A percentile compares a stretch with the other conserved stretches of the same genome.
These are phyloP conservation scores for Chlorella sp. DNA, from an alignment of 139 green algal species.

Conservation along the genomic window DNA sequence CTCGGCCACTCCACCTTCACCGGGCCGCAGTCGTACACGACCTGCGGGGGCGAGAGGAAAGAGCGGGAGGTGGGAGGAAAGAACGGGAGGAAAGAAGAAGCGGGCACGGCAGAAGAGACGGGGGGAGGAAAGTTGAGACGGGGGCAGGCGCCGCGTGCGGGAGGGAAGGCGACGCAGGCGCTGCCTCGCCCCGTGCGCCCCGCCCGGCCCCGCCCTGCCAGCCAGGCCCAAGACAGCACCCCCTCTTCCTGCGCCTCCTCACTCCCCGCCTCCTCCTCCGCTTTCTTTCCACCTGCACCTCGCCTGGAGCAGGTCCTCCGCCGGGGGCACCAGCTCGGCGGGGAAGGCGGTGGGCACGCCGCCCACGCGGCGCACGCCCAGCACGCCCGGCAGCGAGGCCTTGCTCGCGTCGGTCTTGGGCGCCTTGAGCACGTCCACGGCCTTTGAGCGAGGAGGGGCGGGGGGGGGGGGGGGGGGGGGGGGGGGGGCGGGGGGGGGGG, in stretches of 20 bases:
- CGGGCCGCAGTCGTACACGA: too few relatives aligned
- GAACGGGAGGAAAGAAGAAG: too few relatives aligned
- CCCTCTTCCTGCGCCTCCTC: too few relatives aligned
- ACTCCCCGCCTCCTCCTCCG: too few relatives aligned
- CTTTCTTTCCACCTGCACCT: conserved; percentile 19
- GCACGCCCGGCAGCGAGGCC: conserved; percentile 72
- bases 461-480: background rate
- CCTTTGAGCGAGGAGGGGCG: background rate
- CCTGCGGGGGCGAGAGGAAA: too few relatives aligned
- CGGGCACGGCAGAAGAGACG: background rate
- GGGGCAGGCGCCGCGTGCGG: background rate
- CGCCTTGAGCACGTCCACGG: conserved; percentile 83
- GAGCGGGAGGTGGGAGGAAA: too few relatives aligned
- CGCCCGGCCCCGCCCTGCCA: background rate
- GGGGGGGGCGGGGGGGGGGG: background rate
- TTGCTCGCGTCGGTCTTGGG: conserved; percentile 71
- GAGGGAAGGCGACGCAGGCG: background rate
- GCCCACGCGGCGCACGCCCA: conserved; percentile 77
- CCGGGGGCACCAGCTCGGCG: conserved; percentile 63
- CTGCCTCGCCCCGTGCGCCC: background rate
- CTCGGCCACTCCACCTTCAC: conserved; percentile 70
- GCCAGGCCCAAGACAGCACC: too few relatives aligned
- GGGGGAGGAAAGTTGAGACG: background rate
- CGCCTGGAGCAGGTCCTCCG: conserved; percentile 71
- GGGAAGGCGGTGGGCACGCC: conserved; percentile 82